A percentile compares a stretch with the other conserved stretches of the same genome.
Evolutionary conservation across 179 eudicot species (phyloP).

Genomic region (Carnegiea gigantea): DNA sequence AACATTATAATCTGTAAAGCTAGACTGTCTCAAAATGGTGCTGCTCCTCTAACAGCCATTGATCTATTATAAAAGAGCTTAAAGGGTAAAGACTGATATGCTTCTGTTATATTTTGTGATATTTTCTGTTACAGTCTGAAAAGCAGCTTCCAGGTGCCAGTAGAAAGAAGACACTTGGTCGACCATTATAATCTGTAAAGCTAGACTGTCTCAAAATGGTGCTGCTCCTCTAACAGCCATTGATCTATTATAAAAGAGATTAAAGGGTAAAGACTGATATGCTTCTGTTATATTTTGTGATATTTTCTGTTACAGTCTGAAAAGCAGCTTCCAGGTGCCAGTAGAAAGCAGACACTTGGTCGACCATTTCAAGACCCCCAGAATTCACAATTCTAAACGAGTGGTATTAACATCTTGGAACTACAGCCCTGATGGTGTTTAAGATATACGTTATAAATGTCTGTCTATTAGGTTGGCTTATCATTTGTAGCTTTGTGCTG

Average conservation of each 20-base stretch:
- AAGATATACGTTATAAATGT: neutral
- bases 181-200: too few relatives aligned
- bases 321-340: constrained; percentile 17
- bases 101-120: constrained; percentile 3
- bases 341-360: constrained; percentile 9
- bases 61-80: too few relatives aligned
- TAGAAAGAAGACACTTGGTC: constrained; percentile 9
- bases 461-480: neutral
- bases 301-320: constrained; percentile 23
- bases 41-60: too few relatives aligned
- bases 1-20: too few relatives aligned
- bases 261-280: neutral
- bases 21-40: too few relatives aligned
- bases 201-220: too few relatives aligned
- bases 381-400: neutral
- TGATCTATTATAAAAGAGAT: too few relatives aligned
- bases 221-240: too few relatives aligned
- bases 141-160: constrained; percentile 15
- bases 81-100: neutral
- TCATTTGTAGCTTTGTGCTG: neutral
- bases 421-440: neutral
- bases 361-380: constrained; percentile 22
- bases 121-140: constrained; percentile 24
- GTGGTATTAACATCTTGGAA: neutral
- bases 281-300: constrained; percentile 4